Percentiles rank a stretch among this genome's conserved stretches.
phyloP scores from a whole-genome alignment of 495 filamentous ascomycete species.

The Xylaria palmicola region DNA sequence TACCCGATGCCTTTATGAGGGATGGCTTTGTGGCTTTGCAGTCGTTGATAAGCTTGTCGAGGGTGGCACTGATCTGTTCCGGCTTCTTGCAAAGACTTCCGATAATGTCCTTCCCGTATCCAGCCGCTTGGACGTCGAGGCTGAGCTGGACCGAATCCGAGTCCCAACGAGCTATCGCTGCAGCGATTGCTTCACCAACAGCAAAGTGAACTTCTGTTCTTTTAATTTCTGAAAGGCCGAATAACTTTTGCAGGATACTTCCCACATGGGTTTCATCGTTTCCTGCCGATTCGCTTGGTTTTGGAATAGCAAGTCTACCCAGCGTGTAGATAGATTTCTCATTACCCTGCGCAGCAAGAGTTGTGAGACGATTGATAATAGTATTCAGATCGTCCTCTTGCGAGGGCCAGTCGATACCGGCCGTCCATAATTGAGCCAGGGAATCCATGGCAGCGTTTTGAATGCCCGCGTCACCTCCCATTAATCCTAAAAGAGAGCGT shows the following conservation, averaged over 20 bases:
- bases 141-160: slow-evolving; percentile 51
- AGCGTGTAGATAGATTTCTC: slow-evolving; percentile 76
- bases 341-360: slow-evolving; percentile 73
- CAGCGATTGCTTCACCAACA: slow-evolving; percentile 80
- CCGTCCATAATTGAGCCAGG: slow-evolving; percentile 74
- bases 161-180: slow-evolving; percentile 76
- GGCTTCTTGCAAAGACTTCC: slow-evolving; percentile 39
- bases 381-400: slow-evolving; percentile 25
- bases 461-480: slow-evolving; percentile 28
- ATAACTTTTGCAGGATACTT: slow-evolving; percentile 61
- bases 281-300: slow-evolving; percentile 26
- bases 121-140: slow-evolving; percentile 42
- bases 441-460: slow-evolving; percentile 58
- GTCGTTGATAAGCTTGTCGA: slow-evolving; percentile 68
- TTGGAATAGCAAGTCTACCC: slow-evolving; percentile 62
- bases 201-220: slow-evolving; percentile 85
- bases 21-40: slow-evolving; percentile 82
- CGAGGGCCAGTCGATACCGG: slow-evolving; percentile 32
- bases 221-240: slow-evolving; percentile 74
- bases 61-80: slow-evolving; percentile 50
- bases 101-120: slow-evolving; percentile 35
- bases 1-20: slow-evolving; percentile 81
- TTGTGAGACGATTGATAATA: slow-evolving; percentile 58
- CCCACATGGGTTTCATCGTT: slow-evolving; percentile 24
- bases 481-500: slow-evolving; percentile 15